Percentiles rank a stretch among this genome's conserved stretches.
Conservation (phyloP, 2,329 filamentous ascomycete species). For the Cytospora paraplurivora region DNA sequence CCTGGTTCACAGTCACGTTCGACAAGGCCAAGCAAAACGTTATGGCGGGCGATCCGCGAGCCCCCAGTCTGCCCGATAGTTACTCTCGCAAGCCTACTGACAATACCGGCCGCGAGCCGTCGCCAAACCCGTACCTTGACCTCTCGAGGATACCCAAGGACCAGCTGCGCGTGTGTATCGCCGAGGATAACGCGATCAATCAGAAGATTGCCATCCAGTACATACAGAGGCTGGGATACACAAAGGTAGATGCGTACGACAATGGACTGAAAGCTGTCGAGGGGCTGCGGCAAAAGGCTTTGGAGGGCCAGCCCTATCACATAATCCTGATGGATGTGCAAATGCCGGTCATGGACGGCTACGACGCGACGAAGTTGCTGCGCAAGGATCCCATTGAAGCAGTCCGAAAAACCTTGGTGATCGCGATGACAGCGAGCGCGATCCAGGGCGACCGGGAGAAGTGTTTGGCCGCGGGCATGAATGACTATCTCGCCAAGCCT, state of each 20-base stretch:
- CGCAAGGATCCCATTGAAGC: slow-evolving; percentile 74
- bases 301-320: slow-evolving; percentile 77
- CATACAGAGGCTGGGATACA: slow-evolving; percentile 81
- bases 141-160: slow-evolving; percentile 74
- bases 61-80: slow-evolving; percentile 23
- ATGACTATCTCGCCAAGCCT: slow-evolving; percentile 94
- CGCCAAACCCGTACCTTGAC: slow-evolving; percentile 57
- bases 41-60: slow-evolving; percentile 52
- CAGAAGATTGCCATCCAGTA: slow-evolving; percentile 93
- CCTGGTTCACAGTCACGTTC: slow-evolving; percentile 82
- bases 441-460: slow-evolving; percentile 95
- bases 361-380: slow-evolving; percentile 84
- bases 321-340: slow-evolving; percentile 95
- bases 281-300: slow-evolving; percentile 73
- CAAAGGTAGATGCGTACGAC: slow-evolving; percentile 79
- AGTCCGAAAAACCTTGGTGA: slow-evolving; percentile 84
- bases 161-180: slow-evolving; percentile 84
- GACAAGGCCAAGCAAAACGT: slow-evolving; percentile 72
- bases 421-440: slow-evolving; percentile 94
- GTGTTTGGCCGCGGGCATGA: slow-evolving; percentile 95
- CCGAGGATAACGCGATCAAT: slow-evolving; percentile 94
- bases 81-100: slow-evolving; percentile 30
- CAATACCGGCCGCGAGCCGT: slow-evolving; percentile 41
- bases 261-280: slow-evolving; percentile 89
- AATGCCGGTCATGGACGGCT: slow-evolving; percentile 92